Evolutionary conservation across 306 rosid genomes (phyloP).

Genomic region (Cicer arietinum): DNA sequence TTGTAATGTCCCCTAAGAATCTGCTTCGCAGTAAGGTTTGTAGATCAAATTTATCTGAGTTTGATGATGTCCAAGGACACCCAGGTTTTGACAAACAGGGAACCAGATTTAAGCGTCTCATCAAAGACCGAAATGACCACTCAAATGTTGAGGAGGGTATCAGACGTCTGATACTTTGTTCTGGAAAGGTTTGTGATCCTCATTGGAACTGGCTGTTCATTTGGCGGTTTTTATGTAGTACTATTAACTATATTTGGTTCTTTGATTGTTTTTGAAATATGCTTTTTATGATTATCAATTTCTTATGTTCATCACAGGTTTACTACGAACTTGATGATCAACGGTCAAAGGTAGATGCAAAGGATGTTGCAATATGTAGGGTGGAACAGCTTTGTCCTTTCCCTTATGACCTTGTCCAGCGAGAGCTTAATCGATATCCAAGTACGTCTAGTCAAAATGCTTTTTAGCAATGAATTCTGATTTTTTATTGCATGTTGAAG

Average conservation of each 20-base stretch:
- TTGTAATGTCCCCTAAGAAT: constrained; percentile 92
- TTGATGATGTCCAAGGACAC: constrained; percentile 95
- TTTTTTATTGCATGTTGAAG: background rate
- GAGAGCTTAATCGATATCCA: constrained; percentile 92
- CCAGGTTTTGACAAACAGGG: constrained; percentile 98
- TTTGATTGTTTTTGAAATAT: constrained; percentile 4
- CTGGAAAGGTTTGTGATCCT: constrained; percentile 72
- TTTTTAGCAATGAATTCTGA: background rate
- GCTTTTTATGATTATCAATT: constrained; percentile 8
- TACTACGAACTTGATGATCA: constrained; percentile 90
- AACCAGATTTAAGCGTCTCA: constrained; percentile 92
- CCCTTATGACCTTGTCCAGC: constrained; percentile 84
- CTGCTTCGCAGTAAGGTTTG: constrained; percentile 89
- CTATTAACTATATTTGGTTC: background rate
- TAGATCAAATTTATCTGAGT: constrained; percentile 86
- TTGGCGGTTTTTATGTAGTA: background rate
- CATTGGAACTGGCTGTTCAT: constrained; percentile 17
- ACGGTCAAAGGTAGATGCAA: constrained; percentile 65
- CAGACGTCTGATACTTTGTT: constrained; percentile 79
- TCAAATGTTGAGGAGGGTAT: constrained; percentile 82
- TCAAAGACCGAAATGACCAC: constrained; percentile 82
- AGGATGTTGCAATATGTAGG: constrained; percentile 91
- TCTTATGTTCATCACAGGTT: constrained; percentile 55
- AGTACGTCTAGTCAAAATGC: constrained; percentile 57
- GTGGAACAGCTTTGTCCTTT: constrained; percentile 97